phyloP scores from a whole-genome alignment of 768 basidiomycete genomes.

The Mycena rosella region DNA sequence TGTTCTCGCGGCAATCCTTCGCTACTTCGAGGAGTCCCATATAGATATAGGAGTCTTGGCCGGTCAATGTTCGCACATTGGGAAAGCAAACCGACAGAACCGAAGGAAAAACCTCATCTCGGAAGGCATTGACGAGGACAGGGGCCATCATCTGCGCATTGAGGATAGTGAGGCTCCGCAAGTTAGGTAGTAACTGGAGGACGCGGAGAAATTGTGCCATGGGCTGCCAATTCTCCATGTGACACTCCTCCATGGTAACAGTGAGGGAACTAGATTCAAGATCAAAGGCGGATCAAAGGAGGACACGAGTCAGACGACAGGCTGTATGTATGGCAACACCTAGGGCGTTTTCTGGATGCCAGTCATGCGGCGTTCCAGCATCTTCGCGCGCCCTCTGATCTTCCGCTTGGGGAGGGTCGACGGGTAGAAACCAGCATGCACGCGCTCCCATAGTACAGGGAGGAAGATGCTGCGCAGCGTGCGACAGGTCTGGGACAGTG shows the following conservation, averaged over 20 bases:
- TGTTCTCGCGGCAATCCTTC: neutral
- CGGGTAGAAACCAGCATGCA: neutral
- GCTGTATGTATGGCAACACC: conserved; percentile 17
- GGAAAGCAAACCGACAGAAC: conserved; percentile 13
- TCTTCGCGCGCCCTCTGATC: conserved; percentile 16
- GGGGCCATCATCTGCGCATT: neutral
- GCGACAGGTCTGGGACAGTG: conserved; percentile 21
- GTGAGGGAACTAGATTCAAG: conserved; percentile 1
- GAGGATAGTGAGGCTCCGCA: conserved; percentile 8
- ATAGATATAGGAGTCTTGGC: neutral
- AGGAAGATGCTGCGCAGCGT: conserved; percentile 12
- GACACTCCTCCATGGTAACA: conserved; percentile 11
- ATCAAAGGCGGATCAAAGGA: neutral
- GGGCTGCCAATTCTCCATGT: conserved; percentile 17
- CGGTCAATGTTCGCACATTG: conserved; percentile 5
- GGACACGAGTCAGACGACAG: neutral
- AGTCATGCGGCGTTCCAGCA: conserved; percentile 26
- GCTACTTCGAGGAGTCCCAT: neutral
- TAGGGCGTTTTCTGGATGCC: conserved; percentile 20
- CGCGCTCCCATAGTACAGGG: conserved; percentile 19
- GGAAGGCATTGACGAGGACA: neutral
- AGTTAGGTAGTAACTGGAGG: conserved; percentile 2
- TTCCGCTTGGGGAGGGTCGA: conserved; percentile 1
- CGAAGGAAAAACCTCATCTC: conserved; percentile 2
- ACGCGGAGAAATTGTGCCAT: conserved; percentile 20